Conservation (phyloP, 805 yeast species). For the Starmerella tilneyi region DNA sequence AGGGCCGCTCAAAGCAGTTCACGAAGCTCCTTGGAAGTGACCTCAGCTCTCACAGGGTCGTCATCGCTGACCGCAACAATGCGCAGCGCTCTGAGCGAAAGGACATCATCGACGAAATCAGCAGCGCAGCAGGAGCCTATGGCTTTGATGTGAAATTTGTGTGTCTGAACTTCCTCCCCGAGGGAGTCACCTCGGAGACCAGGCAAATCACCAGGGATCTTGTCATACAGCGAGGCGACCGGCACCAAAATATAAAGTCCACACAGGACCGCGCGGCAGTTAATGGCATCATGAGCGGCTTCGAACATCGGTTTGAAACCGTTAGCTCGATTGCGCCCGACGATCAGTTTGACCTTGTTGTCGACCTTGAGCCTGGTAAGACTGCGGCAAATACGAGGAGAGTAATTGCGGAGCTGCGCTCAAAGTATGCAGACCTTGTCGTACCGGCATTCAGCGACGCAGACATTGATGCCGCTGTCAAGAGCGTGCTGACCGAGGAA, state of each 20-base stretch:
- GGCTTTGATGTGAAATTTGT: slow-evolving; percentile 46
- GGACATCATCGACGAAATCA: slow-evolving; percentile 49
- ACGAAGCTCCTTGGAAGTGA: slow-evolving; percentile 23
- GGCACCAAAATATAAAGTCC: slow-evolving; percentile 69
- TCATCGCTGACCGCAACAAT: slow-evolving; percentile 75
- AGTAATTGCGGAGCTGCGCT: slow-evolving; percentile 35
- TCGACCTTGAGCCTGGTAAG: slow-evolving; percentile 42
- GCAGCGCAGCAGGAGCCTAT: slow-evolving; percentile 37
- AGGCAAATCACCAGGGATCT: slow-evolving; percentile 49
- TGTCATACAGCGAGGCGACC: slow-evolving; percentile 64
- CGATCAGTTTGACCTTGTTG: slow-evolving; percentile 50
- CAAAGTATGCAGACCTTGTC: slow-evolving; percentile 31
- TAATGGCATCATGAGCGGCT: slow-evolving; percentile 59
- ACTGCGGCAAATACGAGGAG: slow-evolving; percentile 38
- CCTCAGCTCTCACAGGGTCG: slow-evolving; percentile 38
- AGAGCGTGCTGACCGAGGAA: slow-evolving; percentile 34
- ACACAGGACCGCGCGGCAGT: slow-evolving; percentile 42
- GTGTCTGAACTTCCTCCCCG: slow-evolving; percentile 56
- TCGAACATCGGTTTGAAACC: slow-evolving; percentile 58
- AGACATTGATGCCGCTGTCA: slow-evolving; percentile 40
- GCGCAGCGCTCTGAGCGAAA: slow-evolving; percentile 60
- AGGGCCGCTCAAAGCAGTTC: slow-evolving; percentile 28
- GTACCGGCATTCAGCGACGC: slow-evolving; percentile 34
- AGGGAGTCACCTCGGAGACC: slow-evolving; percentile 32
- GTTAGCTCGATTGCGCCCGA: slow-evolving; percentile 51